phyloP scores from a whole-genome alignment of 257 asterid genomes.

The Hygrophila difformis region DNA sequence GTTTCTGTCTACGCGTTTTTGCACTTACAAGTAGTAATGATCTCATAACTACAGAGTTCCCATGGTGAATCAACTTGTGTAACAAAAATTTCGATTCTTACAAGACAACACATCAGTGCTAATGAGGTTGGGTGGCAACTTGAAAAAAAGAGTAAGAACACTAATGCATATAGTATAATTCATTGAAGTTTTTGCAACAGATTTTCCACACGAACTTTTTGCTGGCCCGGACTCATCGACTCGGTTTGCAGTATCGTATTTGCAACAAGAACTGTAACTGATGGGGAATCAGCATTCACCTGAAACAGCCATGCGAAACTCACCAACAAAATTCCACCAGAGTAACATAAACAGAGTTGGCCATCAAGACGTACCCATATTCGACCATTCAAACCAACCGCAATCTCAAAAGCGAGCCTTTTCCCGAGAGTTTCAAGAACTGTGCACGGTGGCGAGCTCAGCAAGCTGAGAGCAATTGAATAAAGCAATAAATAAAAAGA shows the following conservation, averaged over 20 bases:
- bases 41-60: too few relatives aligned
- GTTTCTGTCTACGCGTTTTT: too few relatives aligned
- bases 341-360: constrained; percentile 8
- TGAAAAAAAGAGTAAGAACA: too few relatives aligned
- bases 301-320: constrained; percentile 15
- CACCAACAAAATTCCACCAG: constrained; percentile 4
- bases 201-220: constrained; percentile 70
- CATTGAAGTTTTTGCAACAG: constrained; percentile 60
- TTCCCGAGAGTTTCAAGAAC: constrained; percentile 89
- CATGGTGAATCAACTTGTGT: too few relatives aligned
- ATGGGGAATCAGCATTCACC: constrained; percentile 77
- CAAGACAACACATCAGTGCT: too few relatives aligned
- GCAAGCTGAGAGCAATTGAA: constrained; percentile 37
- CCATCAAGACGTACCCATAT: constrained; percentile 62
- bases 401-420: constrained; percentile 86
- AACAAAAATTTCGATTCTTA: too few relatives aligned
- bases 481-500: background rate
- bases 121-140: too few relatives aligned
- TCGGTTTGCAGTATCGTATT: constrained; percentile 81
- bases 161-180: too few relatives aligned
- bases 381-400: constrained; percentile 90
- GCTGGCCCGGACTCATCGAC: constrained; percentile 69
- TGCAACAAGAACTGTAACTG: constrained; percentile 57
- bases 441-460: constrained; percentile 77
- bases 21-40: too few relatives aligned